These are phyloP conservation scores for Rhipidocladum racemiflorum DNA, from an alignment of 176 grass and related monocot genomes.

Conservation along the genomic window DNA sequence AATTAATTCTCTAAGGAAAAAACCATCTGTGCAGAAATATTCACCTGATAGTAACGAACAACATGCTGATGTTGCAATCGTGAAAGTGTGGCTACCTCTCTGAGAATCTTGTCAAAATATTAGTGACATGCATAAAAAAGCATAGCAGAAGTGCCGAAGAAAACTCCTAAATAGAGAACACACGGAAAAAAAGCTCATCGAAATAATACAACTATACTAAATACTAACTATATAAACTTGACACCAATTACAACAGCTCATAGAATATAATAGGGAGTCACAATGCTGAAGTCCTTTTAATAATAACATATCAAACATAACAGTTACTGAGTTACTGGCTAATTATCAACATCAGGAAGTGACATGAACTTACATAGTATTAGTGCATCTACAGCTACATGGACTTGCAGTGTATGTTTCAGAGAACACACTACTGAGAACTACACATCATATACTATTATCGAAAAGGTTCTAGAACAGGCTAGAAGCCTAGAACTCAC, in stretches of 20 bases:
- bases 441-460: slow-evolving; percentile 3
- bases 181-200: too few relatives aligned
- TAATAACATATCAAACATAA: slow-evolving; percentile 19
- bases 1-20: slow-evolving; percentile 7
- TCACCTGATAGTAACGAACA: slow-evolving; percentile 96
- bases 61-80: slow-evolving; percentile 95
- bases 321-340: neutral
- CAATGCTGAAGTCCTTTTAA: neutral
- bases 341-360: neutral
- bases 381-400: neutral
- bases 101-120: slow-evolving; percentile 67
- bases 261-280: neutral
- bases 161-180: slow-evolving; percentile 24
- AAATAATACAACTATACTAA: slow-evolving; percentile 1
- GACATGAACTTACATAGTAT: slow-evolving; percentile 21
- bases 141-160: slow-evolving; percentile 19
- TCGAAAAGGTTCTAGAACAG: slow-evolving; percentile 1
- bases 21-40: slow-evolving; percentile 22
- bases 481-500: neutral
- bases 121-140: slow-evolving; percentile 48
- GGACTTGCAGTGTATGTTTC: neutral
- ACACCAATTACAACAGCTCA: neutral
- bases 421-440: neutral
- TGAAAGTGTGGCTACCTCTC: slow-evolving; percentile 94
- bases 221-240: neutral